These are phyloP conservation scores for Morella rubra DNA, from an alignment of 306 rosid species.

Conservation along the genomic window DNA sequence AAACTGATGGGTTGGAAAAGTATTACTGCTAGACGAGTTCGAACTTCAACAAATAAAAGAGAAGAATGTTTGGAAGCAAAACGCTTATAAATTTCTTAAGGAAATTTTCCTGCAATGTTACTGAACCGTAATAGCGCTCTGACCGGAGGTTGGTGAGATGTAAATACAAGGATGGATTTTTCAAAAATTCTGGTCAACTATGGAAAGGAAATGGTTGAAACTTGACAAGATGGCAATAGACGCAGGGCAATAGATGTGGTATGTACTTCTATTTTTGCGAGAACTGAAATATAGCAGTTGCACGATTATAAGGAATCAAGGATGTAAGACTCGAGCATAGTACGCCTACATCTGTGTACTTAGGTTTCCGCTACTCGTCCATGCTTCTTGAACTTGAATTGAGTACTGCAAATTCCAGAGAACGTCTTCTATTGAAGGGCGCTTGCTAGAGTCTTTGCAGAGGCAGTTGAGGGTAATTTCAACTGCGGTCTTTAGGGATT, in stretches of 20 bases:
- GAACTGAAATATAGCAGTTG: neutral
- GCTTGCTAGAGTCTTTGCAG: slow-evolving; percentile 51
- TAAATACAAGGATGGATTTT: neutral
- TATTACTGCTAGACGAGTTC: neutral
- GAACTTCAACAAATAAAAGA: neutral
- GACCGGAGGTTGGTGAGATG: neutral
- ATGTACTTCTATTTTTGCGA: neutral
- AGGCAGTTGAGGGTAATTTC: slow-evolving; percentile 75
- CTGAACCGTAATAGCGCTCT: neutral
- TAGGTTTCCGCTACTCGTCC: slow-evolving; percentile 84
- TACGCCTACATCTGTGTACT: slow-evolving; percentile 1
- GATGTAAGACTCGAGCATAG: too few relatives aligned
- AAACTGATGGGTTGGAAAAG: neutral
- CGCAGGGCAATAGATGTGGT: neutral
- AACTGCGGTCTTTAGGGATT: slow-evolving; percentile 62
- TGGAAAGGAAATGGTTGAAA: neutral
- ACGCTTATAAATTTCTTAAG: neutral
- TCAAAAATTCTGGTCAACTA: neutral
- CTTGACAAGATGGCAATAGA: neutral
- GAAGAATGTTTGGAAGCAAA: neutral
- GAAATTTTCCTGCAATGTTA: slow-evolving; percentile 1
- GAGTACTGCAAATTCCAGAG: slow-evolving; percentile 92
- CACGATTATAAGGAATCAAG: too few relatives aligned
- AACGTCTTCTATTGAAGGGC: slow-evolving; percentile 86
- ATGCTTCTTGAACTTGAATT: slow-evolving; percentile 86